Conservation (phyloP, 1,284 basidiomycete genomes). For the Pseudozyma sp. region DNA sequence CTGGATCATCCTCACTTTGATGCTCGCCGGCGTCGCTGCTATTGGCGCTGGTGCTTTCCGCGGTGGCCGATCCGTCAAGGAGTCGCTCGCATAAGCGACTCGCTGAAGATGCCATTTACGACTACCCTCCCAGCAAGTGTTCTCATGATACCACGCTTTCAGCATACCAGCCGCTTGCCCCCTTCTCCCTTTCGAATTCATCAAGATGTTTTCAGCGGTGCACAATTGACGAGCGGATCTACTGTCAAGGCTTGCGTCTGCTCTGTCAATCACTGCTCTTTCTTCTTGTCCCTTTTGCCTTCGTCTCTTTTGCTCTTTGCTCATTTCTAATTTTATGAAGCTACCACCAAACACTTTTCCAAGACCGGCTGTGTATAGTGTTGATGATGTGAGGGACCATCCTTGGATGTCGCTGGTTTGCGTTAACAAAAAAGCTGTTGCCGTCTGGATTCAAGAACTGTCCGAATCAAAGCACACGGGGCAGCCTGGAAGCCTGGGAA, state of each 20-base stretch:
- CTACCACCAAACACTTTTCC: not conserved
- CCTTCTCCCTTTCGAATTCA: conserved; percentile 13
- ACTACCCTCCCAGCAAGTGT: conserved; percentile 1
- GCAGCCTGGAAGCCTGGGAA: too few species aligned
- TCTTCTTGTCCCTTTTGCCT: conserved; percentile 4
- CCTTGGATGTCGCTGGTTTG: too few species aligned
- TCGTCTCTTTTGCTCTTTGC: conserved; percentile 4
- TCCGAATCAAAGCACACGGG: too few species aligned
- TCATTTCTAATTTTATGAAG: conserved; percentile 27
- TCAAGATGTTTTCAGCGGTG: not conserved
- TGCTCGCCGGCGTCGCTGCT: conserved; percentile 59
- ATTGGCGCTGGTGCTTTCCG: conserved; percentile 65
- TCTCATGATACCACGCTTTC: conserved; percentile 36
- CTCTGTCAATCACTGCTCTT: not conserved
- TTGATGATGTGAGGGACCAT: too few species aligned
- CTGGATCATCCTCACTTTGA: conserved; percentile 59
- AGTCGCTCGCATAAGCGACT: conserved; percentile 53
- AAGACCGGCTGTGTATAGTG: not conserved
- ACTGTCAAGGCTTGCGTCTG: not conserved
- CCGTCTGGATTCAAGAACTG: too few species aligned
- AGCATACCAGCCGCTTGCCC: not conserved
- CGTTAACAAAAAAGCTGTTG: too few species aligned
- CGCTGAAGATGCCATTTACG: not conserved
- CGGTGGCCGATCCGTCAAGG: conserved; percentile 66
- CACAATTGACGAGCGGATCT: not conserved